These are phyloP conservation scores for Ophiosphaerella narmari DNA, from an alignment of 2,329 filamentous ascomycete genomes.

Conservation along the genomic window DNA sequence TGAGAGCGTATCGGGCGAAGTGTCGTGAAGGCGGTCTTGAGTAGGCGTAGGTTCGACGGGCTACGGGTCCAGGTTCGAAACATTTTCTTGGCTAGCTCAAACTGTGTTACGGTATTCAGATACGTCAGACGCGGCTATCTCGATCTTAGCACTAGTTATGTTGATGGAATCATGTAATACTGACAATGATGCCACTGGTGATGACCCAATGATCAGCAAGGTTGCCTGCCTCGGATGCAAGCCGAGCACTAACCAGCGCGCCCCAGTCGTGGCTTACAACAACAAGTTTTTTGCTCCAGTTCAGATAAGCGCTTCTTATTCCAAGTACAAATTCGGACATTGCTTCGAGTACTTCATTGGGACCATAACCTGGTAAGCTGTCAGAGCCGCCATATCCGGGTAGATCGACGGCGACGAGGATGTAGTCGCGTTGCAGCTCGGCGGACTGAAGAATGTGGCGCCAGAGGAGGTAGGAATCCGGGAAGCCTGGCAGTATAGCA, in stretches of 20 bases:
- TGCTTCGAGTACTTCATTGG: constrained; percentile 58
- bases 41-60: constrained; percentile 52
- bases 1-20: constrained; percentile 57
- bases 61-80: constrained; percentile 53
- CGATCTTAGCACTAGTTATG: not conserved
- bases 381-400: constrained; percentile 65
- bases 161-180: constrained; percentile 17
- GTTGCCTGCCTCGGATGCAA: constrained; percentile 62
- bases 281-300: constrained; percentile 40
- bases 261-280: constrained; percentile 63
- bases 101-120: constrained; percentile 49
- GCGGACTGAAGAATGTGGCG: constrained; percentile 52
- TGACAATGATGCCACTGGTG: constrained; percentile 58
- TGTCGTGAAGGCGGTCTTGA: constrained; percentile 51
- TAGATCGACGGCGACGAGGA: constrained; percentile 60
- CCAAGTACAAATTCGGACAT: constrained; percentile 59
- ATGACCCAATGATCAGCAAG: constrained; percentile 62
- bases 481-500: constrained; percentile 51
- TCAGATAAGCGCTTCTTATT: constrained; percentile 53
- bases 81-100: constrained; percentile 55
- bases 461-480: constrained; percentile 63
- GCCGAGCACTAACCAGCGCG: constrained; percentile 56
- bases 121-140: constrained; percentile 47
- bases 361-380: constrained; percentile 54
- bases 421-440: constrained; percentile 44